Evolutionary conservation across 345 rosid species (phyloP), one percentile per base, ranked within the genome.

Genomic region (Turnera subulata): DNA sequence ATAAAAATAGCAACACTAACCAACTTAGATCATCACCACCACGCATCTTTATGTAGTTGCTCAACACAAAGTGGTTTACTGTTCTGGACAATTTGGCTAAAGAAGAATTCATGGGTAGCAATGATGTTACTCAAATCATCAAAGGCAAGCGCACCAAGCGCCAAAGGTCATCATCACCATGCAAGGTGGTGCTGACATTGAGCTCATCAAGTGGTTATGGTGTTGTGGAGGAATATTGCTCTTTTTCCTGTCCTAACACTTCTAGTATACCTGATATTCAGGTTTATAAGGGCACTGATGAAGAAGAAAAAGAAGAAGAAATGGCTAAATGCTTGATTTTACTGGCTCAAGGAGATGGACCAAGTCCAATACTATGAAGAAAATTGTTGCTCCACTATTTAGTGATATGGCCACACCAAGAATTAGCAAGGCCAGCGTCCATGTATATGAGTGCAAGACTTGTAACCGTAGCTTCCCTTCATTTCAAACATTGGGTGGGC

Each of bases 401-500:
- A 50, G 71, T 9, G 70, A 64, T 39, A 59, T 57, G 6, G 55
- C 68, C 46, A 43, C 66, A 50, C 52, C 70, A 0, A 39, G 56
- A 0, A 40, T 61, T 1, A 77, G 42, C 70, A 75, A 70, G 75
- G 71, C 80, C 7, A 78, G 82, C 5, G 76, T 84, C 66, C 79
- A 70, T 39, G 89, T 82, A 8, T 87, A 89, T 54, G 95, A 93
- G 77, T 93, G 99, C 72, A 89, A 90, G 68, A 84, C 97, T 16
- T 93, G 99, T 51, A 80, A 75, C 70, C 78, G 99, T 19, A 75
- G 77, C 13, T 93, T 93, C 63, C 79, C 92, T 19, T 93, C 99
- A 11, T 90, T 93, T 56, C 99, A 93, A 73, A 96, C 99, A 12
- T 76, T 93, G 7, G 99, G 99, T 5, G 97, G 99, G 7, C 99